A percentile compares a stretch with the other conserved stretches of the same genome.
Conservation (phyloP, 352 stramenopile species). For the Pythium plurisporium region DNA sequence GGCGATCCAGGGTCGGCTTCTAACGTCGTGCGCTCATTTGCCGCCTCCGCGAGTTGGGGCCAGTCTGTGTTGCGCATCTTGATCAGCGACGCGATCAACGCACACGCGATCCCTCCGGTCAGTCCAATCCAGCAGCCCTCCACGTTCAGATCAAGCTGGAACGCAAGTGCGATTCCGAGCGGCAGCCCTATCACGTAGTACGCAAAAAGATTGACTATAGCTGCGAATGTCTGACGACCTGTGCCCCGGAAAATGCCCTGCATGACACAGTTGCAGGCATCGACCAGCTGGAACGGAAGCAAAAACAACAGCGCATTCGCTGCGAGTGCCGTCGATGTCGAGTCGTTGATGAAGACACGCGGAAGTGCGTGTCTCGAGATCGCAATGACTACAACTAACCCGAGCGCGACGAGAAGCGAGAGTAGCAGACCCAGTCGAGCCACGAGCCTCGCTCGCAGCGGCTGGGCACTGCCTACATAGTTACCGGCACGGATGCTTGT, state of each 20-base stretch:
- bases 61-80: slow-evolving; percentile 10
- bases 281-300: slow-evolving; percentile 42
- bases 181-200: slow-evolving; percentile 80
- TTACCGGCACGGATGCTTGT: slow-evolving; percentile 16
- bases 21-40: slow-evolving; percentile 6
- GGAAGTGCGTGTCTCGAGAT: slow-evolving; percentile 24
- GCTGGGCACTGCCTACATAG: slow-evolving; percentile 8
- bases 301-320: slow-evolving; percentile 38
- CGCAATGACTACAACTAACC: slow-evolving; percentile 24
- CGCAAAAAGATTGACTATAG: slow-evolving; percentile 59
- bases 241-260: slow-evolving; percentile 67
- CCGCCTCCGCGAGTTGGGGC: slow-evolving; percentile 5
- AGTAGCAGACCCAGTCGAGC: slow-evolving; percentile 31
- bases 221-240: slow-evolving; percentile 53
- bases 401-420: slow-evolving; percentile 28
- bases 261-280: slow-evolving; percentile 44
- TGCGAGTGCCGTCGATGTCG: slow-evolving; percentile 34
- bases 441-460: slow-evolving; percentile 35
- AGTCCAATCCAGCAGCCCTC: slow-evolving; percentile 60
- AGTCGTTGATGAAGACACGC: slow-evolving; percentile 42
- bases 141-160: slow-evolving; percentile 42
- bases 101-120: slow-evolving; percentile 29
- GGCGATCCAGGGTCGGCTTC: neutral
- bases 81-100: slow-evolving; percentile 2
- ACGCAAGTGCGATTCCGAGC: slow-evolving; percentile 46